Evolutionary conservation across 2,329 filamentous ascomycete species (phyloP).

Genomic region (Pseudogymnoascus sp.): DNA sequence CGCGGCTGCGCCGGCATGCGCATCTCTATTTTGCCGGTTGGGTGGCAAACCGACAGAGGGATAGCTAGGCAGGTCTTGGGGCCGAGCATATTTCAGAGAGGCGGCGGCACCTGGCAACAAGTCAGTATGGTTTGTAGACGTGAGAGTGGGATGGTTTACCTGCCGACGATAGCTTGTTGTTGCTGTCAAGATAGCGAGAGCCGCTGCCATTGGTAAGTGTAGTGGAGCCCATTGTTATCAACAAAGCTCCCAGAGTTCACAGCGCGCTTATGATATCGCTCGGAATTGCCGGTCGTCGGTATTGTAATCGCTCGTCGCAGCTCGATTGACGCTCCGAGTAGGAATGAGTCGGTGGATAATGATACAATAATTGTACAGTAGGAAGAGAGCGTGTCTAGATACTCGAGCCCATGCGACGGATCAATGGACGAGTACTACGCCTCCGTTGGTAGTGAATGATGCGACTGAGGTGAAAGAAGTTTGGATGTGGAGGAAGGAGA

Average conservation of each 20-base stretch:
- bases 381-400: neutral
- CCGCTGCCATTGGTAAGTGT: slow-evolving; percentile 19
- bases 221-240: slow-evolving; percentile 14
- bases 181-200: slow-evolving; percentile 37
- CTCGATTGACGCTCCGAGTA: neutral
- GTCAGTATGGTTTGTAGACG: slow-evolving; percentile 16
- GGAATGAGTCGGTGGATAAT: neutral
- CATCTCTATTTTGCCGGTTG: slow-evolving; percentile 34
- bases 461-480: neutral
- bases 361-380: neutral
- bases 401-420: neutral
- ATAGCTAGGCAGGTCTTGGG: slow-evolving; percentile 67
- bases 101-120: slow-evolving; percentile 45
- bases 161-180: slow-evolving; percentile 51
- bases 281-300: neutral
- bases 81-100: slow-evolving; percentile 64
- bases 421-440: neutral
- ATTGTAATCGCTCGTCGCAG: neutral
- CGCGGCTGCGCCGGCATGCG: slow-evolving; percentile 68
- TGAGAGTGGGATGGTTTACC: slow-evolving; percentile 35
- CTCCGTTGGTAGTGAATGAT: neutral
- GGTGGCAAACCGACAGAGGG: slow-evolving; percentile 55
- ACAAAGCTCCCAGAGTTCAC: neutral
- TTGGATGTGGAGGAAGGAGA: neutral
- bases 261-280: neutral